These are phyloP conservation scores for Xylariaceae sp. DNA, from an alignment of 2,329 filamentous ascomycete species.

Conservation along the genomic window DNA sequence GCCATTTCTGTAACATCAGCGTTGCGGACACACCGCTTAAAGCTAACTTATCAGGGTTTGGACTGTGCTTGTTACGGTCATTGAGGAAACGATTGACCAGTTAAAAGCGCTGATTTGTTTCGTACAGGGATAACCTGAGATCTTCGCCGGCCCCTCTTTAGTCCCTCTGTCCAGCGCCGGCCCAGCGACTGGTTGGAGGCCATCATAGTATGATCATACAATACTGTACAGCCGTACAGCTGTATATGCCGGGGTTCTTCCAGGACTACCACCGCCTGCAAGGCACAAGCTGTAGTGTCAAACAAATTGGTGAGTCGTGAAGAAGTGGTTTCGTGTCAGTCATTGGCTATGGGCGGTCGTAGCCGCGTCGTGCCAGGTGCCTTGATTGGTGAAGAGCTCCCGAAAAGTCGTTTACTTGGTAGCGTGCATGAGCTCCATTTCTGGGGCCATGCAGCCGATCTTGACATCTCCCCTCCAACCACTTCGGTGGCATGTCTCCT, in stretches of 20 bases:
- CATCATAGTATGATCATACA: too few relatives aligned
- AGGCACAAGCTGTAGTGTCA: too few relatives aligned
- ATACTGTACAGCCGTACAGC: too few relatives aligned
- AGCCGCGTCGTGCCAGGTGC: not conserved
- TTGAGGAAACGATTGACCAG: slow-evolving; percentile 12
- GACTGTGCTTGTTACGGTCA: not conserved
- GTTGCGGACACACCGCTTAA: not conserved
- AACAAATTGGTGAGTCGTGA: slow-evolving; percentile 3
- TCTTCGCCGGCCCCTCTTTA: slow-evolving; percentile 1
- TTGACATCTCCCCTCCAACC: too few relatives aligned
- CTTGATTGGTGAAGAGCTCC: slow-evolving; percentile 6
- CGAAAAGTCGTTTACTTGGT: not conserved
- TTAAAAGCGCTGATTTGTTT: slow-evolving; percentile 8
- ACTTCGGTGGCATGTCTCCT: too few relatives aligned
- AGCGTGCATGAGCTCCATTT: not conserved
- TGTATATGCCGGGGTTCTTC: not conserved
- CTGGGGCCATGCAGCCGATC: not conserved
- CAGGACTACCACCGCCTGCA: not conserved
- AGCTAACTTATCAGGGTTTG: slow-evolving; percentile 1
- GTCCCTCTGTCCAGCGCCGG: slow-evolving; percentile 6
- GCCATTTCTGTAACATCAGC: not conserved
- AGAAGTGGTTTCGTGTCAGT: not conserved
- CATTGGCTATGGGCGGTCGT: slow-evolving; percentile 4
- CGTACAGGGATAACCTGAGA: slow-evolving; percentile 10
- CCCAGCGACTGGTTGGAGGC: slow-evolving; percentile 3